phyloP scores from a whole-genome alignment of 139 green algal species.

The Picochlorum sp. region DNA sequence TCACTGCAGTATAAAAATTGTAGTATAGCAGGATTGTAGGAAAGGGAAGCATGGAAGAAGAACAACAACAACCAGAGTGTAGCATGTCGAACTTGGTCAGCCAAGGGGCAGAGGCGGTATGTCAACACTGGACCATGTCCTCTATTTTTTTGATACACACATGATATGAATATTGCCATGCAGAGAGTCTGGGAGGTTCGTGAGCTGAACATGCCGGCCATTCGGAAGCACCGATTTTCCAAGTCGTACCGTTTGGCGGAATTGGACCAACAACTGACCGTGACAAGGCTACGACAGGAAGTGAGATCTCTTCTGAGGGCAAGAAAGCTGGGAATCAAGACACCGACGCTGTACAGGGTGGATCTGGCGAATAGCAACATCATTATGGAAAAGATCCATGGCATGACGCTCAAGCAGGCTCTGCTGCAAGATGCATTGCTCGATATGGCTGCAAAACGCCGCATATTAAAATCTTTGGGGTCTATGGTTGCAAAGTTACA shows the following conservation, averaged over 20 bases:
- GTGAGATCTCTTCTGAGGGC: conserved; percentile 53
- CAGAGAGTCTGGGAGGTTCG: conserved; percentile 48
- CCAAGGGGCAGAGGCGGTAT: conserved; percentile 33
- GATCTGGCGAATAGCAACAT: conserved; percentile 46
- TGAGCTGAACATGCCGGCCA: conserved; percentile 37
- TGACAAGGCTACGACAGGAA: conserved; percentile 54
- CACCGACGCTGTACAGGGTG: conserved; percentile 57
- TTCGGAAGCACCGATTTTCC: conserved; percentile 80
- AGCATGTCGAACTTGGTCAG: conserved; percentile 18
- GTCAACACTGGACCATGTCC: neutral
- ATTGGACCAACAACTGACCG: conserved; percentile 70
- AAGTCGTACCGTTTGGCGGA: conserved; percentile 73
- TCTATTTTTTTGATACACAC: neutral
- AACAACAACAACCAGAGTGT: conserved; percentile 8
- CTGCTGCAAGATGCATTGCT: conserved; percentile 18
- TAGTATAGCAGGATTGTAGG: neutral
- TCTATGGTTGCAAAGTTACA: conserved; percentile 64
- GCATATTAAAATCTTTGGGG: conserved; percentile 52
- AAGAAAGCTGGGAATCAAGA: conserved; percentile 56
- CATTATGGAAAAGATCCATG: conserved; percentile 61
- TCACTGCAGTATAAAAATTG: conserved; percentile 4
- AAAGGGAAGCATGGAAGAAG: neutral
- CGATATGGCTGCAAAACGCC: conserved; percentile 19
- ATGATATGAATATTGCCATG: neutral
- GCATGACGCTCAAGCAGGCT: conserved; percentile 52